Evolutionary conservation across 108 stramenopile species (phyloP).

Genomic region (Aurantiochytrium sp.): DNA sequence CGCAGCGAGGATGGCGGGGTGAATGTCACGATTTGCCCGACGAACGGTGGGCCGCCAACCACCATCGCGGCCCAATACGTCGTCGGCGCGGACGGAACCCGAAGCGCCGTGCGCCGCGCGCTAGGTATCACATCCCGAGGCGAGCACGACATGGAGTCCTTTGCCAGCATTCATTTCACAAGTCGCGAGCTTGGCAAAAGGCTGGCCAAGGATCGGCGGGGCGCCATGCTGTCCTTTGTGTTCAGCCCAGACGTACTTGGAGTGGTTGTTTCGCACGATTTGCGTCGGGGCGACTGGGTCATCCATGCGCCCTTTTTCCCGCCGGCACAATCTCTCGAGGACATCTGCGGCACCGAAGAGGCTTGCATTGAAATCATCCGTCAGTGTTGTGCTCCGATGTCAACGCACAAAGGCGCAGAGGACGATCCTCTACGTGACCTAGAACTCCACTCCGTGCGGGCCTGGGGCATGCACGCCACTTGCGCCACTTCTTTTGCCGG

Average conservation of each 20-base stretch:
- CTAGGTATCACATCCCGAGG: constrained; percentile 20
- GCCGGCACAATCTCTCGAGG: constrained; percentile 27
- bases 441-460: constrained; percentile 33
- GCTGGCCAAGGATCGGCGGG: constrained; percentile 9
- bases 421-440: constrained; percentile 18
- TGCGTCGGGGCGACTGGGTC: constrained; percentile 39
- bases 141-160: constrained; percentile 24
- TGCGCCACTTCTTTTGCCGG: not conserved
- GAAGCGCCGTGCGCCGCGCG: constrained; percentile 26
- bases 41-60: not conserved
- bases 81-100: constrained; percentile 38
- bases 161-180: constrained; percentile 42
- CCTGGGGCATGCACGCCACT: constrained; percentile 50
- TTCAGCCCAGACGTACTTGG: constrained; percentile 38
- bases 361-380: not conserved
- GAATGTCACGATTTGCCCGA: not conserved
- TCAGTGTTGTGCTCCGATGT: not conserved
- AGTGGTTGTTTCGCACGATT: constrained; percentile 50
- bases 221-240: constrained; percentile 54
- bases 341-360: constrained; percentile 18
- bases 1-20: too few species aligned
- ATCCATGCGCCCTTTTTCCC: constrained; percentile 54
- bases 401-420: not conserved
- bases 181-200: constrained; percentile 20
- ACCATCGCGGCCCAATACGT: constrained; percentile 22